A percentile compares a stretch with the other conserved stretches of the same genome.
phyloP scores from a whole-genome alignment of 805 yeast species.

The Candida sakaeoensis region DNA sequence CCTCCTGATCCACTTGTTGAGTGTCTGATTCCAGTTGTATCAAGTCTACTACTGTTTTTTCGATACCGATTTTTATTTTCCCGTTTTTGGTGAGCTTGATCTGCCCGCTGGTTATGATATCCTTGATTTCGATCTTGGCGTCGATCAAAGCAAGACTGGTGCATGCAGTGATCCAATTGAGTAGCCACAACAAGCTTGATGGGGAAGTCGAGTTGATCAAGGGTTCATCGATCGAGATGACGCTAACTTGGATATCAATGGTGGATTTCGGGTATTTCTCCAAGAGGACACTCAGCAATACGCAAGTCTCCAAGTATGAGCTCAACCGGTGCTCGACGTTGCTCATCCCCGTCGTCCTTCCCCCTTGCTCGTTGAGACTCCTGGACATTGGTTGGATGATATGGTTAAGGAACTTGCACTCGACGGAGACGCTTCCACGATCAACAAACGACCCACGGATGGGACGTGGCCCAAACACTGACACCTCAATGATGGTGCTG shows the following conservation, averaged over 20 bases:
- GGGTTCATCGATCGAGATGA: constrained; percentile 47
- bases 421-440: constrained; percentile 62
- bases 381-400: constrained; percentile 37
- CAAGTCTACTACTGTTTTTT: too few relatives aligned
- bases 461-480: constrained; percentile 89
- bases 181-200: constrained; percentile 29
- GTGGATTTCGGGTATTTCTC: constrained; percentile 86
- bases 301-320: constrained; percentile 49
- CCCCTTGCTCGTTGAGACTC: constrained; percentile 21
- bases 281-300: constrained; percentile 52
- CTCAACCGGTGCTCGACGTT: constrained; percentile 45
- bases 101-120: constrained; percentile 68
- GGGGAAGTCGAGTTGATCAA: constrained; percentile 13
- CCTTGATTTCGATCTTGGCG: constrained; percentile 77
- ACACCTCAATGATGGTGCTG: constrained; percentile 57
- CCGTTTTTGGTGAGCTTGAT: constrained; percentile 17
- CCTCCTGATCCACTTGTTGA: constrained; percentile 12
- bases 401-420: constrained; percentile 51
- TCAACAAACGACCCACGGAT: constrained; percentile 68
- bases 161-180: constrained; percentile 55
- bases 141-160: constrained; percentile 76
- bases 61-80: constrained; percentile 18
- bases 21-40: too few relatives aligned
- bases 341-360: constrained; percentile 29
- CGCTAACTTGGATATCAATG: constrained; percentile 70